phyloP scores from a whole-genome alignment of 768 basidiomycete species.

The Suillus subluteus region DNA sequence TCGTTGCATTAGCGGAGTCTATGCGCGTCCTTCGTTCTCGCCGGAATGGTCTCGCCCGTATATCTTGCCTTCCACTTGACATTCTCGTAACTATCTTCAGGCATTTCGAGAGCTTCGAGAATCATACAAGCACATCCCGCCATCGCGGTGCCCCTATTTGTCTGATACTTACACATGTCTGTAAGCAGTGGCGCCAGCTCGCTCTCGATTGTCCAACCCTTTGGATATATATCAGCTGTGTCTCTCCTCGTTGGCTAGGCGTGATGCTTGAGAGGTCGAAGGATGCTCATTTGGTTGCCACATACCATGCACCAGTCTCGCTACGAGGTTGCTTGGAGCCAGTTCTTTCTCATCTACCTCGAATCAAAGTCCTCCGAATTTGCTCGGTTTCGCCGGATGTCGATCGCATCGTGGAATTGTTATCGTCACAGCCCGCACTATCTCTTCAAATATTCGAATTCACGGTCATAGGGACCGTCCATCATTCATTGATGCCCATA shows the following conservation, averaged over 20 bases:
- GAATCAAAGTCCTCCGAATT: constrained; percentile 31
- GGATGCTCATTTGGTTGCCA: constrained; percentile 29
- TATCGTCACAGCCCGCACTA: not conserved
- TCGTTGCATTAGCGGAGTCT: constrained; percentile 15
- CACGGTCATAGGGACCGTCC: constrained; percentile 20
- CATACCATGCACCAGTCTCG: constrained; percentile 28
- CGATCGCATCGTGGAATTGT: constrained; percentile 26
- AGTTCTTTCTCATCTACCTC: constrained; percentile 32
- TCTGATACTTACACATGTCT: constrained; percentile 29
- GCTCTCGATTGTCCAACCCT: constrained; percentile 44
- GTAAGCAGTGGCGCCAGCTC: constrained; percentile 46
- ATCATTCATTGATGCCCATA: constrained; percentile 25
- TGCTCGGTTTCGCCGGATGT: constrained; percentile 30
- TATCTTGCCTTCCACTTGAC: constrained; percentile 27
- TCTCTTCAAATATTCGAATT: constrained; percentile 11
- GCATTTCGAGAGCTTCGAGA: constrained; percentile 6
- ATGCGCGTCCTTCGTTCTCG: constrained; percentile 21
- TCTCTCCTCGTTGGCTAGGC: constrained; percentile 29
- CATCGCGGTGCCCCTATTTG: constrained; percentile 20
- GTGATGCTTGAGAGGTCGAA: constrained; percentile 37
- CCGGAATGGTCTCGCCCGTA: constrained; percentile 21
- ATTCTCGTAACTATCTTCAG: constrained; percentile 27
- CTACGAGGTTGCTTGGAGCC: constrained; percentile 30
- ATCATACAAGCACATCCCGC: not conserved
- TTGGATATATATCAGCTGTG: constrained; percentile 28